A percentile compares a stretch with the other conserved stretches of the same genome.
Conservation (phyloP, 2,329 filamentous ascomycete species). For the Bisporella sp. region DNA sequence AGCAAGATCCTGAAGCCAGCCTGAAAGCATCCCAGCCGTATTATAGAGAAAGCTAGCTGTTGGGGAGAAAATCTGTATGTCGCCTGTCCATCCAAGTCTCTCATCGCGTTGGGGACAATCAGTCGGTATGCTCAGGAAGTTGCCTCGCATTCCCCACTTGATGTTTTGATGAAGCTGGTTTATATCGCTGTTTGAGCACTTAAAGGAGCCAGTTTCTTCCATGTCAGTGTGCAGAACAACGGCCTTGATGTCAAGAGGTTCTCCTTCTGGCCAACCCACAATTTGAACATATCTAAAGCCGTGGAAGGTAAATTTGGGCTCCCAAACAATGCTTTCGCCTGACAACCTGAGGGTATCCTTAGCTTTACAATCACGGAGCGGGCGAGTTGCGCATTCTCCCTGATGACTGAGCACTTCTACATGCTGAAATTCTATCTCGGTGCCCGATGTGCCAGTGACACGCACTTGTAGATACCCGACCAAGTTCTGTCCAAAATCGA, state of each 20-base stretch:
- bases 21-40: slow-evolving; percentile 31
- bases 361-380: slow-evolving; percentile 32
- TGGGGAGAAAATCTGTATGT: slow-evolving; percentile 37
- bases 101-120: slow-evolving; percentile 44
- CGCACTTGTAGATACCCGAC: slow-evolving; percentile 41
- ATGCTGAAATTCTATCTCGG: slow-evolving; percentile 35
- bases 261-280: slow-evolving; percentile 9
- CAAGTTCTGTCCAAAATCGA: slow-evolving; percentile 54
- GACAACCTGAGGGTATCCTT: slow-evolving; percentile 31
- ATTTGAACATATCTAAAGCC: slow-evolving; percentile 36
- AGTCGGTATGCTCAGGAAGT: slow-evolving; percentile 38
- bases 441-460: slow-evolving; percentile 30
- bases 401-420: slow-evolving; percentile 36
- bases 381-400: slow-evolving; percentile 33
- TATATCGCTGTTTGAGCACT: slow-evolving; percentile 26
- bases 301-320: slow-evolving; percentile 39
- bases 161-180: slow-evolving; percentile 41
- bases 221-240: slow-evolving; percentile 21
- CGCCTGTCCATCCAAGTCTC: slow-evolving; percentile 41
- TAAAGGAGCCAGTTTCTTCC: slow-evolving; percentile 18
- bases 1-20: slow-evolving; percentile 35
- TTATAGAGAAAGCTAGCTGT: slow-evolving; percentile 37
- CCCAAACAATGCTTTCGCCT: slow-evolving; percentile 29
- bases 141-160: slow-evolving; percentile 39
- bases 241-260: slow-evolving; percentile 13